phyloP scores from a whole-genome alignment of 1,139 yeast species.

The Sugiyamaella grinbergsii region DNA sequence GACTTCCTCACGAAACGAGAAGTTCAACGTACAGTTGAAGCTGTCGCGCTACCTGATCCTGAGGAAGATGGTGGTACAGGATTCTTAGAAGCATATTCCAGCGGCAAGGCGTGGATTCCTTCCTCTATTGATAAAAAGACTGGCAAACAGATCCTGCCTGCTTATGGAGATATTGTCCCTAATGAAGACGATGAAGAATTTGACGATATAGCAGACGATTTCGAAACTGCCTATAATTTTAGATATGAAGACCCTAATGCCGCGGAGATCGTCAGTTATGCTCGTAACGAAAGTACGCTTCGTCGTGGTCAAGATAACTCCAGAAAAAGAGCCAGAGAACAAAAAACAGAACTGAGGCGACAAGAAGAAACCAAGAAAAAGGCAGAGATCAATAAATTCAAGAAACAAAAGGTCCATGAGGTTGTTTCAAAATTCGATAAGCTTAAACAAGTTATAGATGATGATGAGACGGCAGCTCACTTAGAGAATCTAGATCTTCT shows the following conservation, averaged over 20 bases:
- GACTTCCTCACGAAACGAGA: constrained; percentile 64
- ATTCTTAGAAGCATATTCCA: constrained; percentile 72
- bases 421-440: constrained; percentile 75
- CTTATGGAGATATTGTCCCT: constrained; percentile 46
- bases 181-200: constrained; percentile 80
- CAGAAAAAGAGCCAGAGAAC: constrained; percentile 82
- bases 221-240: constrained; percentile 91
- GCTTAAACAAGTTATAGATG: constrained; percentile 77
- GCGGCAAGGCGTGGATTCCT: constrained; percentile 89
- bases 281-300: constrained; percentile 90
- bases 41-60: constrained; percentile 67
- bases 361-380: constrained; percentile 59
- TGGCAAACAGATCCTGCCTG: constrained; percentile 57
- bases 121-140: constrained; percentile 48
- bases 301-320: constrained; percentile 76
- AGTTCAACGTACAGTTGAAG: constrained; percentile 41
- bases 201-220: constrained; percentile 87
- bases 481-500: constrained; percentile 70
- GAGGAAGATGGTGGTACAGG: constrained; percentile 59
- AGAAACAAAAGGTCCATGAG: constrained; percentile 72
- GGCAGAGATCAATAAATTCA: constrained; percentile 68
- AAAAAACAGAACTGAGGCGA: constrained; percentile 56
- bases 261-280: constrained; percentile 92
- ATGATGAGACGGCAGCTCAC: constrained; percentile 61
- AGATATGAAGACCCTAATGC: constrained; percentile 91